Base-by-base conservation (phyloP, 2,329 filamentous ascomycete genomes). In the Pyrenophora teres region DNA sequence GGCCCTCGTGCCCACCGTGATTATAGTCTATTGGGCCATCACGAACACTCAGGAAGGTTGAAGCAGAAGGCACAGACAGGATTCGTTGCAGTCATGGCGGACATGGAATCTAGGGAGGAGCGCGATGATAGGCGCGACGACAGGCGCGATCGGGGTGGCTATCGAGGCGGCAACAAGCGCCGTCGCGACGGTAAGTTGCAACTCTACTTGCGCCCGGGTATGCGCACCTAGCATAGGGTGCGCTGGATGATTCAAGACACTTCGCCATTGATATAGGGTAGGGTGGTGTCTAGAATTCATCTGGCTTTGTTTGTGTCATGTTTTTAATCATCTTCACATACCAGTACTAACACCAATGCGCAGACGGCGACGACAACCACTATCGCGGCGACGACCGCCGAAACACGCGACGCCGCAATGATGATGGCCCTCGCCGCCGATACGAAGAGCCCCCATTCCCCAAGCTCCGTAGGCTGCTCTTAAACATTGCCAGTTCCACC, bases 401-500 rank as follows among this genome's bases (percentile, higher is more conserved):
- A 23, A 65, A 64, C 25, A 60, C 63, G 53, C 64, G 68, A 32
- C 67, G 68, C 47, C 70, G 70, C 25, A 53, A 64, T 37, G 64
- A 69, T 21, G 62, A 67, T 8, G 56, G 48, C 8, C 59, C 58
- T n/a, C 70, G 71, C 46, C 68, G 69, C 46, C 67, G 67, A 43
- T 69, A 66, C 50, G 70, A 72, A 57, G 72, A 74, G 38, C 66
- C 71, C 7, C 63, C 67, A 8, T 60, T 68, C 9, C 59, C 66
- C 7, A 73, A 72, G 57, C 57, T 74, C 25, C 69, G 71, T 18
- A 62, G 70, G 37, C 56, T 68, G 46, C 56, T 74, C 3, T 52
- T 75, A 43, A 69, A 72, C 52, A 72, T 75, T 52, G 72, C 71
- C n/a, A 69, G 70, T 40, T 72, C 70, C 6, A 65, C 67, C 31